phyloP scores from a whole-genome alignment of 768 basidiomycete species.

The Kwoniella newhampshirensis region DNA sequence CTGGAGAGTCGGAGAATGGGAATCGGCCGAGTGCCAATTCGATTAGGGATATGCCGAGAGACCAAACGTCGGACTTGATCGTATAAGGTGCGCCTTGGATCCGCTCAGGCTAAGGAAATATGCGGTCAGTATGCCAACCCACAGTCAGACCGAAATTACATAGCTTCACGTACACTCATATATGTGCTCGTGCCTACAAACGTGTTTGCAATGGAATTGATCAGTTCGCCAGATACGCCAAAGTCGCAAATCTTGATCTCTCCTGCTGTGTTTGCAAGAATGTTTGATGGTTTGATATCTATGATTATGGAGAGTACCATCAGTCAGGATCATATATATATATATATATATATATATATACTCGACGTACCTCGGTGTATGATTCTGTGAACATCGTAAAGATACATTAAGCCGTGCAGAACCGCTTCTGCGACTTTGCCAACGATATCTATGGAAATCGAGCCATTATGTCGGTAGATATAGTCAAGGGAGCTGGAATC shows the following conservation, averaged over 20 bases:
- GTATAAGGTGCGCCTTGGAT: conserved; percentile 98
- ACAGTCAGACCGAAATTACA: background rate
- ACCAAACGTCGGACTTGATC: conserved; percentile 99
- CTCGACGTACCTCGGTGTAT: conserved; percentile 99
- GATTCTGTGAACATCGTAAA: conserved; percentile 84
- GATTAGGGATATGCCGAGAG: conserved; percentile 91
- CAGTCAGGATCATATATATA: no score
- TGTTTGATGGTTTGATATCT: conserved; percentile 99
- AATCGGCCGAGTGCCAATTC: conserved; percentile 96
- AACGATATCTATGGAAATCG: conserved; percentile 89
- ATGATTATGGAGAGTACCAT: no score
- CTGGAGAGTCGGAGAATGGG: conserved; percentile 69
- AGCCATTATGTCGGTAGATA: conserved; percentile 92
- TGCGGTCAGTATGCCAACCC: no score
- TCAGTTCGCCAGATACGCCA: conserved; percentile 96
- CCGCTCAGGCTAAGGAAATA: conserved; percentile 78
- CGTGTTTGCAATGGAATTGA: conserved; percentile 98
- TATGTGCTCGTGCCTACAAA: conserved; percentile 99
- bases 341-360: no score
- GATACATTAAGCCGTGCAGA: conserved; percentile 88
- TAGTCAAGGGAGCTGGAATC: conserved; percentile 72
- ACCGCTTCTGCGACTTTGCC: conserved; percentile 93
- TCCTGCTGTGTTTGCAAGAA: conserved; percentile 87
- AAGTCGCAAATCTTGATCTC: conserved; percentile 99
- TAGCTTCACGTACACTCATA: conserved; percentile 75